A percentile compares a stretch with the other conserved stretches of the same genome.
Evolutionary conservation across 306 rosid species (phyloP).

Genomic region (Mimosa pudica): DNA sequence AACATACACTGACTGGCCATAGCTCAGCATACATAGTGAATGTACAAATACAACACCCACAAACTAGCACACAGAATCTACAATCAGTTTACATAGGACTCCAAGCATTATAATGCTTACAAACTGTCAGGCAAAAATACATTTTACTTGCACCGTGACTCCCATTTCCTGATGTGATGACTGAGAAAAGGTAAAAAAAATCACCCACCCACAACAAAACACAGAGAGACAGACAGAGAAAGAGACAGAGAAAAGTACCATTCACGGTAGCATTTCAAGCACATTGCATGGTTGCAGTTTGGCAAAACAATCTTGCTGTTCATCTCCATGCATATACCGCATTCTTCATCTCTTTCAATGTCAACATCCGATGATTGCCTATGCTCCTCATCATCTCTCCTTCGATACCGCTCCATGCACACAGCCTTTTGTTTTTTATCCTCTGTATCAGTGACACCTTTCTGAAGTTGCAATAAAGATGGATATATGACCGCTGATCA

Average conservation of each 20-base stretch:
- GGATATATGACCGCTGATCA: conserved; percentile 88
- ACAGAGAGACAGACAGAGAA: background rate
- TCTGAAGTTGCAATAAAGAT: conserved; percentile 83
- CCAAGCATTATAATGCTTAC: background rate
- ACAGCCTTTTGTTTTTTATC: conserved; percentile 87
- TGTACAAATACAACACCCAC: conserved; percentile 28
- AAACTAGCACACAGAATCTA: conserved; percentile 30
- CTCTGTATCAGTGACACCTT: conserved; percentile 80
- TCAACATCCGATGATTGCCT: conserved; percentile 63
- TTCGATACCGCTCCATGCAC: conserved; percentile 82
- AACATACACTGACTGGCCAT: conserved; percentile 3
- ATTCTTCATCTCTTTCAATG: conserved; percentile 92
- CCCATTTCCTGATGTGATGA: conserved; percentile 1
- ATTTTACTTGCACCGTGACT: conserved; percentile 1
- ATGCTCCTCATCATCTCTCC: conserved; percentile 67
- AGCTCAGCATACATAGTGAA: conserved; percentile 21
- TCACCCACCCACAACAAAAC: background rate
- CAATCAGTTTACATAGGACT: conserved; percentile 4
- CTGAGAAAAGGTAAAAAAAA: background rate
- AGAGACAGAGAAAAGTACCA: conserved; percentile 50
- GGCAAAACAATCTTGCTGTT: conserved; percentile 89
- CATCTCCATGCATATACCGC: conserved; percentile 96
- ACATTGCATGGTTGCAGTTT: conserved; percentile 88
- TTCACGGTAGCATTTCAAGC: conserved; percentile 91
- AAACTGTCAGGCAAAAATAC: background rate